A percentile compares a stretch with the other conserved stretches of the same genome.
phyloP scores from a whole-genome alignment of 768 basidiomycete genomes.

The Neoboletus subvelutipes region DNA sequence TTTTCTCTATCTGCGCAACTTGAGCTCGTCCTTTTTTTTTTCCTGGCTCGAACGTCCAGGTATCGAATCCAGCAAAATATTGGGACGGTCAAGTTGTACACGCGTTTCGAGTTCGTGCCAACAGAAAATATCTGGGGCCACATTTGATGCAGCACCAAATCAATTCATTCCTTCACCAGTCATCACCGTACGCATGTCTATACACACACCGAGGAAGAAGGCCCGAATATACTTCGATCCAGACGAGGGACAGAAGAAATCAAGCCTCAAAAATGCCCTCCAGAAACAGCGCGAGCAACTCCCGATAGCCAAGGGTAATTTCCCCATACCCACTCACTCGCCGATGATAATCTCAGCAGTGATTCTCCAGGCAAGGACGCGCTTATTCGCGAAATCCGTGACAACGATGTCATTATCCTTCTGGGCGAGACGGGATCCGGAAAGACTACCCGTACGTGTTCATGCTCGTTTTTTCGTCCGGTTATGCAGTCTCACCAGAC shows the following conservation, averaged over 20 bases:
- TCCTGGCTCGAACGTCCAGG: background rate
- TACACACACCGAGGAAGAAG: conserved; percentile 27
- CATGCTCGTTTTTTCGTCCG: background rate
- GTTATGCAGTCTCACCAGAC: conserved; percentile 18
- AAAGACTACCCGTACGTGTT: conserved; percentile 92
- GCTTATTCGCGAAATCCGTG: conserved; percentile 66
- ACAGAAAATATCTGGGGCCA: background rate
- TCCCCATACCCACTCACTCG: background rate
- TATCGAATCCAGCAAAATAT: background rate
- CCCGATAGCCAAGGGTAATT: conserved; percentile 73
- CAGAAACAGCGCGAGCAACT: conserved; percentile 69
- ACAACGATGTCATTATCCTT: conserved; percentile 84
- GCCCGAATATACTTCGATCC: conserved; percentile 23
- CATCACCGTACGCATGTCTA: conserved; percentile 18
- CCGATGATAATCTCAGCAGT: background rate
- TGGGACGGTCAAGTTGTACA: background rate
- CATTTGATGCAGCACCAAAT: background rate
- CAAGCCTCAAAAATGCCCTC: conserved; percentile 29
- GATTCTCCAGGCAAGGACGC: conserved; percentile 62
- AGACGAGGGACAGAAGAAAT: conserved; percentile 17
- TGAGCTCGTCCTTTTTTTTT: background rate
- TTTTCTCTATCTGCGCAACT: background rate
- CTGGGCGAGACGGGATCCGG: conserved; percentile 98
- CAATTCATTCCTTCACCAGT: background rate
- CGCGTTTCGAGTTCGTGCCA: background rate